A percentile compares a stretch with the other conserved stretches of the same genome.
phyloP scores from a whole-genome alignment of 2,329 filamentous ascomycete species.

The Coniochaeta ligniaria region DNA sequence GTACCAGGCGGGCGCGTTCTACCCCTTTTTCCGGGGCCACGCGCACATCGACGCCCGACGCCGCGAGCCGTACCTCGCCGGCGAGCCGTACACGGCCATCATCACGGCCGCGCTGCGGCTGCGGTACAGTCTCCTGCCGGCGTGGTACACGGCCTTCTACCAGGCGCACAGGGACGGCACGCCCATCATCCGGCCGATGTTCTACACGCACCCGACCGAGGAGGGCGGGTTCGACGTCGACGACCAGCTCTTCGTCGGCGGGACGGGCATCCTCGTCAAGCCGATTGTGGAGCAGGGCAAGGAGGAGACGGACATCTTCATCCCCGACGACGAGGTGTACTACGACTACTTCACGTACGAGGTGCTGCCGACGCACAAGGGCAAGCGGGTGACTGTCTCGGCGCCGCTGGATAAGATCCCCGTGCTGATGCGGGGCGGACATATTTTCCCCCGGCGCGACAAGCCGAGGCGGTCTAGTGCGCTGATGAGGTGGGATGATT shows the following conservation, averaged over 20 bases:
- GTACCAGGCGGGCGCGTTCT: constrained; percentile 96
- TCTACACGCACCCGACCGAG: constrained; percentile 82
- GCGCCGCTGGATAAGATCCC: constrained; percentile 84
- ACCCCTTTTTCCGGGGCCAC: constrained; percentile 96
- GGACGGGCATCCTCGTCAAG: constrained; percentile 85
- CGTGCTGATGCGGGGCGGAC: constrained; percentile 84
- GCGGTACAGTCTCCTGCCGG: constrained; percentile 80
- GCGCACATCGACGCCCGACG: constrained; percentile 94
- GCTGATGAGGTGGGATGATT: constrained; percentile 91
- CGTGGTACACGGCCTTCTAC: constrained; percentile 97
- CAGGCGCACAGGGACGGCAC: constrained; percentile 75
- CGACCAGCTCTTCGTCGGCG: constrained; percentile 87
- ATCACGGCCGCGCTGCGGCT: constrained; percentile 83
- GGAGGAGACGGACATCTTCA: constrained; percentile 69
- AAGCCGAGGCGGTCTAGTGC: constrained; percentile 76
- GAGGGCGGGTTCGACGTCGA: constrained; percentile 85
- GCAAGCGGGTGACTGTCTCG: constrained; percentile 60
- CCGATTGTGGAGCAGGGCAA: constrained; percentile 76
- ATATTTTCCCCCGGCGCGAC: constrained; percentile 87
- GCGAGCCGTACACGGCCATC: constrained; percentile 78
- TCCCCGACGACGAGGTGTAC: constrained; percentile 83
- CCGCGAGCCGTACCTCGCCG: constrained; percentile 83
- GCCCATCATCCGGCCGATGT: constrained; percentile 86
- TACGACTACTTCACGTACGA: constrained; percentile 94
- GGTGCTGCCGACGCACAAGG: constrained; percentile 60